phyloP scores from a whole-genome alignment of 345 rosid genomes.

The Barbarea vulgaris region DNA sequence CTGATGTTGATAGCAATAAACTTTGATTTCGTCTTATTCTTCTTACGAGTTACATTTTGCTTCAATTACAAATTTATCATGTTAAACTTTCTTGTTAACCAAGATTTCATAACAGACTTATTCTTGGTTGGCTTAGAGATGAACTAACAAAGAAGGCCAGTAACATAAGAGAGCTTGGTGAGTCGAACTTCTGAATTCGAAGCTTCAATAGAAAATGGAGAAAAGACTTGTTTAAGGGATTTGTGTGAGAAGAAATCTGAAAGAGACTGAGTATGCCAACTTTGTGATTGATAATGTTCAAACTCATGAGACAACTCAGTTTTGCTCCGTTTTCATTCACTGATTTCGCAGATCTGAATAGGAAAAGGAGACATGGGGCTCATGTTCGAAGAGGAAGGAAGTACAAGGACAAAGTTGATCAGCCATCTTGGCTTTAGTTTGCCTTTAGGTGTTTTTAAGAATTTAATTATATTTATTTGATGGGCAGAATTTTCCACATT shows the following conservation, averaged over 20 bases:
- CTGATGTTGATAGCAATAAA: no score
- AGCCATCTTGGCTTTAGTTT: slow-evolving; percentile 88
- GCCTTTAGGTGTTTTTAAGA: no score
- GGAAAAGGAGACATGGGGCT: slow-evolving; percentile 91
- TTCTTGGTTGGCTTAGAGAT: slow-evolving; percentile 50
- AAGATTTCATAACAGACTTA: slow-evolving; percentile 50
- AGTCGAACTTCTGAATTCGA: slow-evolving; percentile 89
- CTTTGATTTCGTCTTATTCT: no score
- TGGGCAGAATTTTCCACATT: no score
- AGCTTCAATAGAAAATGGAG: slow-evolving; percentile 83
- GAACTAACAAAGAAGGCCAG: slow-evolving; percentile 50
- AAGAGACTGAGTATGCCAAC: slow-evolving; percentile 74
- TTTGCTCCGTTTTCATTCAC: slow-evolving; percentile 23
- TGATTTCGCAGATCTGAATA: slow-evolving; percentile 64
- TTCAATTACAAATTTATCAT: no score
- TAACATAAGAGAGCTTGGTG: slow-evolving; percentile 75
- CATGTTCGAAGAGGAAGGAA: slow-evolving; percentile 93
- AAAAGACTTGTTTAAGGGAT: slow-evolving; percentile 64
- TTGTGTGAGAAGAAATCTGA: slow-evolving; percentile 85
- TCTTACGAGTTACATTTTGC: no score
- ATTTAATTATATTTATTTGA: no score
- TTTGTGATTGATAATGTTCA: slow-evolving; percentile 25
- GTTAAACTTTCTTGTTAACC: slow-evolving; percentile 39
- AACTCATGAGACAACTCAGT: slow-evolving; percentile 24
- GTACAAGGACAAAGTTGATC: slow-evolving; percentile 84